A percentile compares a stretch with the other conserved stretches of the same genome.
Evolutionary conservation across 1,139 yeast genomes (phyloP).

Genomic region (Suhomyces terraborum): DNA sequence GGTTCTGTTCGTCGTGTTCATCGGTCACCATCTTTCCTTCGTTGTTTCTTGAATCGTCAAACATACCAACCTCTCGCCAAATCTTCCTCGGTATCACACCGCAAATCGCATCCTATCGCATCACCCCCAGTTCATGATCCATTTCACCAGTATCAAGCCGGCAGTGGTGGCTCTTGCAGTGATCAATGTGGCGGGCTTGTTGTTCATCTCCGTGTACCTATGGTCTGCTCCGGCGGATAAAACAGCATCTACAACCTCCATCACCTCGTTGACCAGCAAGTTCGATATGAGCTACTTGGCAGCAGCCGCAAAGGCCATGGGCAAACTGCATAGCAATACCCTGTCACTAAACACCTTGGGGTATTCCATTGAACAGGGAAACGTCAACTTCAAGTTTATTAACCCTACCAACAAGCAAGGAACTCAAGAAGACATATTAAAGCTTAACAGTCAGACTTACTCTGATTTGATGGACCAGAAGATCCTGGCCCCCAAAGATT

Average conservation of each 20-base stretch:
- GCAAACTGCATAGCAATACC: neutral
- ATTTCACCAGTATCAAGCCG: neutral
- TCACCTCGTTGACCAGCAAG: conserved; percentile 16
- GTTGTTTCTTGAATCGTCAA: too few relatives aligned
- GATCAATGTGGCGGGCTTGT: conserved; percentile 3
- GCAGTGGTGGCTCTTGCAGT: conserved; percentile 1
- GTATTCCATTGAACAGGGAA: conserved; percentile 18
- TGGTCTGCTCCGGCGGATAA: neutral
- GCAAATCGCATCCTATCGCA: too few relatives aligned
- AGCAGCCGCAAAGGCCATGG: conserved; percentile 1
- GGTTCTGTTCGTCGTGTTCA: too few relatives aligned
- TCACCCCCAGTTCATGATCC: too few relatives aligned
- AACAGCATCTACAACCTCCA: neutral
- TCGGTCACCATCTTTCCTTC: too few relatives aligned
- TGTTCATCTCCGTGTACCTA: neutral
- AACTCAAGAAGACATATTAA: conserved; percentile 31
- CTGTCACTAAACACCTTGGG: conserved; percentile 13
- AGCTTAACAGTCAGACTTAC: conserved; percentile 36
- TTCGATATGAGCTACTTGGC: conserved; percentile 17
- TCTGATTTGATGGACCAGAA: conserved; percentile 31
- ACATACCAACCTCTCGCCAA: too few relatives aligned
- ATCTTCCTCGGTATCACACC: too few relatives aligned
- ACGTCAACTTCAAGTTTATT: conserved; percentile 38
- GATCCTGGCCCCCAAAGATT: conserved; percentile 54
- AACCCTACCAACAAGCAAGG: conserved; percentile 35